Evolutionary conservation across 306 rosid species (phyloP).

Genomic region (Casuarina glauca): DNA sequence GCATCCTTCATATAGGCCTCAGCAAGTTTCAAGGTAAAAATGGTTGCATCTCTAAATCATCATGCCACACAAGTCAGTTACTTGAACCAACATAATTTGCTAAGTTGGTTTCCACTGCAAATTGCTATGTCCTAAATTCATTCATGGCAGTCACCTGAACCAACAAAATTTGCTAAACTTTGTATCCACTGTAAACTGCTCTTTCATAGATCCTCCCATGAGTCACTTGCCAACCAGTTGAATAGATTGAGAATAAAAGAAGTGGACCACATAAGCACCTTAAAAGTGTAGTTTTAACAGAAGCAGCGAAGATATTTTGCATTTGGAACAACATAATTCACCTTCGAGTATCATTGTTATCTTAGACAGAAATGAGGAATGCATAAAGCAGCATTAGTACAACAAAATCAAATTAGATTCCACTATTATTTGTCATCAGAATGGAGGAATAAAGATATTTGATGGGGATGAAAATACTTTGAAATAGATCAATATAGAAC

Average conservation of each 20-base stretch:
- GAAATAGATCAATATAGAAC: slow-evolving; percentile 43
- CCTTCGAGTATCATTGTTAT: not conserved
- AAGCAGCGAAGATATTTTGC: not conserved
- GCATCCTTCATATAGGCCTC: not conserved
- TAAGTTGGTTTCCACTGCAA: no score
- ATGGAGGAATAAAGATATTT: slow-evolving; percentile 19
- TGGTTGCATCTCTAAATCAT: not conserved
- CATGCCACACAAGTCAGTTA: not conserved
- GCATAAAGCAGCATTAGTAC: not conserved
- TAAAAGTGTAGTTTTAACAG: not conserved
- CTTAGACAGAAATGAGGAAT: not conserved
- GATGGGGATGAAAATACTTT: slow-evolving; percentile 11
- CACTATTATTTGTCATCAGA: slow-evolving; percentile 1
- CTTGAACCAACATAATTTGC: no score
- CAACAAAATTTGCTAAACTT: not conserved
- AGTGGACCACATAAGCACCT: not conserved
- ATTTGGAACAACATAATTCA: not conserved
- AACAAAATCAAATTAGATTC: not conserved
- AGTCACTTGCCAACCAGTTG: not conserved
- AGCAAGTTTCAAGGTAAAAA: not conserved
- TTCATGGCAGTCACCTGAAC: not conserved
- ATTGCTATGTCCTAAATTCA: no score
- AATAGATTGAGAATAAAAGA: not conserved
- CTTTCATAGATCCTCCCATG: not conserved
- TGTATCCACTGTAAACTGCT: not conserved